Evolutionary conservation across 306 rosid species (phyloP).

Genomic region (Coriaria nepalensis): DNA sequence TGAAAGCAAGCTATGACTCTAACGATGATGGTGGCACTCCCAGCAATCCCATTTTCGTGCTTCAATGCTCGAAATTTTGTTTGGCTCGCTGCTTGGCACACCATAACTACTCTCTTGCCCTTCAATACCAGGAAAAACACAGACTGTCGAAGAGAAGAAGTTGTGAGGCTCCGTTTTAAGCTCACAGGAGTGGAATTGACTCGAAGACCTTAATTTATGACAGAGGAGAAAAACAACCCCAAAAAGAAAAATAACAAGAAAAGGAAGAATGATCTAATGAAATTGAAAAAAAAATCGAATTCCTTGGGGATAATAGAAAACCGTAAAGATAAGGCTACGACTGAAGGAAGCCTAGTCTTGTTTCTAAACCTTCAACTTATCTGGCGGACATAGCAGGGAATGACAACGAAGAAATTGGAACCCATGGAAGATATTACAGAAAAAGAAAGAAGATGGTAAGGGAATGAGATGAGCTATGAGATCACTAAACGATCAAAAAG

Average conservation of each 20-base stretch:
- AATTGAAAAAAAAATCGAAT: background rate
- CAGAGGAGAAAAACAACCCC: too few species aligned
- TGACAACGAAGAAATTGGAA: slow-evolving; percentile 64
- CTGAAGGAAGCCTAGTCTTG: too few species aligned
- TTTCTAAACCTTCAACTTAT: slow-evolving; percentile 49
- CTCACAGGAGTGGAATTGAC: slow-evolving; percentile 9
- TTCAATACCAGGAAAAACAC: slow-evolving; percentile 22
- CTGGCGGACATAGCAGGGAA: slow-evolving; percentile 94
- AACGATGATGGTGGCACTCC: slow-evolving; percentile 79
- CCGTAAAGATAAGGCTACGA: background rate
- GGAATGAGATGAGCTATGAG: background rate
- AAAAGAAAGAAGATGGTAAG: background rate
- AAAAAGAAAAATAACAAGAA: too few species aligned
- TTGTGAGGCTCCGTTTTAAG: slow-evolving; percentile 9
- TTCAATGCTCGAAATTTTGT: slow-evolving; percentile 99
- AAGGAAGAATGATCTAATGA: background rate
- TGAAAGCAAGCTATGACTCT: slow-evolving; percentile 95
- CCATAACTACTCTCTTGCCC: slow-evolving; percentile 86
- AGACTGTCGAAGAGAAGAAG: slow-evolving; percentile 24
- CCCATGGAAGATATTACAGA: slow-evolving; percentile 45
- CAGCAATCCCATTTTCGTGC: slow-evolving; percentile 86
- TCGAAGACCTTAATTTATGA: background rate
- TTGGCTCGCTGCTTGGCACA: slow-evolving; percentile 97
- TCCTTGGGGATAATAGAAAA: slow-evolving; percentile 2
- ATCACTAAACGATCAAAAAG: background rate